These are phyloP conservation scores for Sedum album DNA, from an alignment of 164 flowering plant genomes.

Conservation along the genomic window DNA sequence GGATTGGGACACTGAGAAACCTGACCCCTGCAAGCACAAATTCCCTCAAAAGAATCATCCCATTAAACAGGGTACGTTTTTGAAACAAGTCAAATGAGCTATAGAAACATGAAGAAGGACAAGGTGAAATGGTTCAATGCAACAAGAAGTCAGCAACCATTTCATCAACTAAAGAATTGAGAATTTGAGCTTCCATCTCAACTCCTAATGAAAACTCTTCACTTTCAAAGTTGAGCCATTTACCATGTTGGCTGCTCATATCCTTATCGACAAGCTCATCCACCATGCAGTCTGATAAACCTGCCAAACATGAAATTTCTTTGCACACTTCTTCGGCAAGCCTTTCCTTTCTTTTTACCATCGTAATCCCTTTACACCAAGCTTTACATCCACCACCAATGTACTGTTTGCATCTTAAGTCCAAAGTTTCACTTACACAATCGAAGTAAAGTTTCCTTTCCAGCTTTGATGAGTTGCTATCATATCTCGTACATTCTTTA, in stretches of 20 bases:
- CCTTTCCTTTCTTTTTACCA: slow-evolving; percentile 49
- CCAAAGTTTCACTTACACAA: slow-evolving; percentile 64
- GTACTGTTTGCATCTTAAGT: slow-evolving; percentile 42
- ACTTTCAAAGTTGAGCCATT: slow-evolving; percentile 63
- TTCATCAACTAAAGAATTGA: slow-evolving; percentile 37
- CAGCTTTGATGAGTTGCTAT: slow-evolving; percentile 20
- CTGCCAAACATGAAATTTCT: slow-evolving; percentile 52
- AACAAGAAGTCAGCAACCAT: too few relatives aligned
- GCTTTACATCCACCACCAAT: slow-evolving; percentile 39
- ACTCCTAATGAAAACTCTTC: slow-evolving; percentile 59
- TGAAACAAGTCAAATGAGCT: too few relatives aligned
- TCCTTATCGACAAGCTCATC: slow-evolving; percentile 92
- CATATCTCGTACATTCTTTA: slow-evolving; percentile 15
- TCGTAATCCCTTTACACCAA: slow-evolving; percentile 45
- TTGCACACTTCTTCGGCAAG: too few relatives aligned
- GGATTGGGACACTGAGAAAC: too few relatives aligned
- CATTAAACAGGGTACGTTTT: too few relatives aligned
- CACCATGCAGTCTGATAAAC: slow-evolving; percentile 58
- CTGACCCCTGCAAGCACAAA: too few relatives aligned
- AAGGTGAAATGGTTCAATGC: too few relatives aligned
- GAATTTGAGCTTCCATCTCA: slow-evolving; percentile 35
- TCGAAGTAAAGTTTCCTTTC: slow-evolving; percentile 54
- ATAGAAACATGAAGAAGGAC: too few relatives aligned
- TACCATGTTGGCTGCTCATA: slow-evolving; percentile 69
- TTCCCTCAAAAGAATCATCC: too few relatives aligned